Conservation (phyloP, 2,329 filamentous ascomycete genomes). For the Clathrospora elynae region DNA sequence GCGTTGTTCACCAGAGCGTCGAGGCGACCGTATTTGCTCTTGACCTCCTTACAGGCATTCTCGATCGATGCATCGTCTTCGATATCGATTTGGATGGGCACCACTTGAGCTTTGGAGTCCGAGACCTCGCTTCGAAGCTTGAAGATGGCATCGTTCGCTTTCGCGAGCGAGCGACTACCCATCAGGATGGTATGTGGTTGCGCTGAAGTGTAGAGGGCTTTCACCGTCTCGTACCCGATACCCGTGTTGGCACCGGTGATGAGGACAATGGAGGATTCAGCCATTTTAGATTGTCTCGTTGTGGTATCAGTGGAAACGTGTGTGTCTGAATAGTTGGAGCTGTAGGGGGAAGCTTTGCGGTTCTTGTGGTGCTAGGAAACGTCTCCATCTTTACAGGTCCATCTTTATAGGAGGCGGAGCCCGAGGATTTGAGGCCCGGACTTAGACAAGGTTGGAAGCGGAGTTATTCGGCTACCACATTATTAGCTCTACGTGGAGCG, state of each 20-base stretch:
- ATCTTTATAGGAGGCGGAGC: too few species aligned
- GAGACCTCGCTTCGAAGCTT: conserved; percentile 52
- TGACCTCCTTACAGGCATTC: conserved; percentile 52
- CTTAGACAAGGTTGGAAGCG: too few species aligned
- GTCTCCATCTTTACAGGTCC: too few species aligned
- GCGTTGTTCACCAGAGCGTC: conserved; percentile 65
- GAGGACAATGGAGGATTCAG: conserved; percentile 53
- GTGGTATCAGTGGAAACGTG: neutral
- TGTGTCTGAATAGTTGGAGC: neutral
- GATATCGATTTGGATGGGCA: conserved; percentile 60
- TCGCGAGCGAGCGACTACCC: conserved; percentile 58
- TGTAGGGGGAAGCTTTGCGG: too few species aligned
- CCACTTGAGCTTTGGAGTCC: conserved; percentile 50
- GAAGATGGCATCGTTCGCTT: conserved; percentile 50
- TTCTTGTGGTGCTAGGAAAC: too few species aligned
- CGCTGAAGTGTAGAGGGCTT: conserved; percentile 56
- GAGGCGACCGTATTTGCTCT: conserved; percentile 52
- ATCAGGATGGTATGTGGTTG: conserved; percentile 61
- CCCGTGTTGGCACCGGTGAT: conserved; percentile 68
- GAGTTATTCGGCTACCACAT: too few species aligned
- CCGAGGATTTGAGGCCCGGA: too few species aligned
- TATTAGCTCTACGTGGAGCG: too few species aligned
- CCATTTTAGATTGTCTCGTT: conserved; percentile 12
- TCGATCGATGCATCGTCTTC: conserved; percentile 59
- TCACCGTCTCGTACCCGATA: conserved; percentile 64